Conservation (phyloP, 768 basidiomycete species). For the Amanita rimosa region DNA sequence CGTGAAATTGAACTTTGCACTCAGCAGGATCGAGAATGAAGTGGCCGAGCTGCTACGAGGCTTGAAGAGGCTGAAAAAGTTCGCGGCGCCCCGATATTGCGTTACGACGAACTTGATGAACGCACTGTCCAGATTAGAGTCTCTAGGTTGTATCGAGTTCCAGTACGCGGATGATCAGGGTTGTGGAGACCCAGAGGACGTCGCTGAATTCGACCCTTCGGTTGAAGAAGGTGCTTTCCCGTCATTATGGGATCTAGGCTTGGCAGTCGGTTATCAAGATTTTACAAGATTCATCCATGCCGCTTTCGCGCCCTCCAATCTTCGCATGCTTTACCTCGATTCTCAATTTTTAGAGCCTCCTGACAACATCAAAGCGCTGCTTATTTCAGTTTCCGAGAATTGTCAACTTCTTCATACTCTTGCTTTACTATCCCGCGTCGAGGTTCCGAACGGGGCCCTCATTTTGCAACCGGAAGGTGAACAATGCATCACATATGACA, state of each 20-base stretch:
- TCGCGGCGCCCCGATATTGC: conserved; percentile 41
- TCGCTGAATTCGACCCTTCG: conserved; percentile 29
- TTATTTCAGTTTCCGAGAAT: conserved; percentile 31
- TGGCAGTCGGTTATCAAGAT: conserved; percentile 34
- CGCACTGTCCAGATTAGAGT: conserved; percentile 28
- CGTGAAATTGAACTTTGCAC: conserved; percentile 30
- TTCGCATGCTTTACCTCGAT: conserved; percentile 43
- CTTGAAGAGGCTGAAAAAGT: conserved; percentile 31
- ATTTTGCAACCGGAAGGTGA: conserved; percentile 13
- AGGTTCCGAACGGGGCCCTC: conserved; percentile 4
- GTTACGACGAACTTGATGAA: conserved; percentile 36
- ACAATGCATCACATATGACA: conserved; percentile 17
- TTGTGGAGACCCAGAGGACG: conserved; percentile 31
- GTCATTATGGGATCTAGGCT: conserved; percentile 37
- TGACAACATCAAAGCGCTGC: conserved; percentile 26
- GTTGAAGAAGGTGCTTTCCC: conserved; percentile 41
- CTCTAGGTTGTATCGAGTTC: conserved; percentile 40
- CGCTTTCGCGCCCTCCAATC: conserved; percentile 32
- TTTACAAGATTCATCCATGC: conserved; percentile 31
- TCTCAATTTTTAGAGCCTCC: conserved; percentile 34
- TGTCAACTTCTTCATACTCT: conserved; percentile 38
- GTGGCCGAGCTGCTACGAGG: conserved; percentile 26
- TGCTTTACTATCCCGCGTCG: conserved; percentile 25
- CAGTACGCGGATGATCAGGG: conserved; percentile 39
- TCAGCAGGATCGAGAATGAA: conserved; percentile 27